Percentiles rank a stretch among this genome's conserved stretches.
These are phyloP conservation scores for Syzygium aromaticum DNA, from an alignment of 345 rosid species.

Conservation along the genomic window DNA sequence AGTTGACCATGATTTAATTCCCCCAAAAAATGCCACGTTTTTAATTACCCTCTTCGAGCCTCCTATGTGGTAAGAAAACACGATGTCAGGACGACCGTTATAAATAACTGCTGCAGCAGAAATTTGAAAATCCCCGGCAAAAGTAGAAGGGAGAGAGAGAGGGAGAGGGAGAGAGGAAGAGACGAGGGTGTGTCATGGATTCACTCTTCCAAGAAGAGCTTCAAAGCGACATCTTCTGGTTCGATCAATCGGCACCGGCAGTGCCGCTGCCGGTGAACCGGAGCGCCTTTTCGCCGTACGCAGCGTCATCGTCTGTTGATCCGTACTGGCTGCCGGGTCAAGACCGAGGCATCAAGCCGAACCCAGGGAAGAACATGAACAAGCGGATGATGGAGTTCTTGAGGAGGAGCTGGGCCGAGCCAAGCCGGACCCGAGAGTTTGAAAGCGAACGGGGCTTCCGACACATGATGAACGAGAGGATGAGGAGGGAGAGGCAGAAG, in stretches of 20 bases:
- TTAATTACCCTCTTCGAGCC: neutral
- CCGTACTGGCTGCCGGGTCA: neutral
- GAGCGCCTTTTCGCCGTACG: constrained; percentile 33
- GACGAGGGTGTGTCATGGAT: neutral
- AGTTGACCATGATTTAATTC: constrained; percentile 4
- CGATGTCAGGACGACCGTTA: neutral
- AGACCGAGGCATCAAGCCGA: neutral
- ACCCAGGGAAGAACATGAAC: constrained; percentile 23
- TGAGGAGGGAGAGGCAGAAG: constrained; percentile 61
- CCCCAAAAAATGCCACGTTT: neutral
- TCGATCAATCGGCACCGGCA: neutral
- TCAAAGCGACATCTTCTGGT: constrained; percentile 19
- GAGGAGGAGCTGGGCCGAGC: constrained; percentile 19
- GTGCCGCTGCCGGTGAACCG: neutral
- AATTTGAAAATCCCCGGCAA: neutral
- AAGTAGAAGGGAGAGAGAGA: neutral
- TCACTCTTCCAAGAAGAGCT: neutral
- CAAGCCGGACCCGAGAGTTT: constrained; percentile 4
- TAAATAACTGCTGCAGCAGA: neutral
- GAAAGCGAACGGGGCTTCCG: constrained; percentile 24
- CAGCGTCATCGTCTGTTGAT: neutral
- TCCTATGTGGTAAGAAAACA: neutral
- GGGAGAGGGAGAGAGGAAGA: neutral
- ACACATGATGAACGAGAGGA: constrained; percentile 64
- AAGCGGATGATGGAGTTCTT: constrained; percentile 42